These are phyloP conservation scores for Backusella tuberculispora DNA, from an alignment of 192 early-diverging fungal genomes.

Conservation along the genomic window DNA sequence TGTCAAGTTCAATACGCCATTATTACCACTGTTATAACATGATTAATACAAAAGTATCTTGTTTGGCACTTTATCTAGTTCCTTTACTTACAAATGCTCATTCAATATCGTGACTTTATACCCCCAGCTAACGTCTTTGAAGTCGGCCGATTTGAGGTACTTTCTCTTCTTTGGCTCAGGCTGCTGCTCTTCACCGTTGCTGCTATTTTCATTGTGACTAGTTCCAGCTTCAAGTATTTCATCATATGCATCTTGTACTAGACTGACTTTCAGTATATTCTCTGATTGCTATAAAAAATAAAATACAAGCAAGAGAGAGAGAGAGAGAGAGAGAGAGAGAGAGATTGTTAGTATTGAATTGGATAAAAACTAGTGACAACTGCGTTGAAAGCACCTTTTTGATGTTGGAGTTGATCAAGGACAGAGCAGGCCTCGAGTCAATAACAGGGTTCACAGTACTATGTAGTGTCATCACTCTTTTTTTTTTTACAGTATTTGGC, in stretches of 20 bases:
- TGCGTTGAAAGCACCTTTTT: neutral
- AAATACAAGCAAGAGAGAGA: no score
- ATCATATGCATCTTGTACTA: slow-evolving; percentile 20
- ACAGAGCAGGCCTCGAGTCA: slow-evolving; percentile 27
- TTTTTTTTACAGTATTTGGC: slow-evolving; percentile 13
- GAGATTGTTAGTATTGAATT: neutral
- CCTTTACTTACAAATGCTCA: slow-evolving; percentile 17
- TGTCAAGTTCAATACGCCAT: slow-evolving; percentile 18
- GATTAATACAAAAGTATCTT: slow-evolving; percentile 20
- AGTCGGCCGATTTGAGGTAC: neutral
- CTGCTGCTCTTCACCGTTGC: slow-evolving; percentile 20
- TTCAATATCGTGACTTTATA: slow-evolving; percentile 16
- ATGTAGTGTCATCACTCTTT: slow-evolving; percentile 16
- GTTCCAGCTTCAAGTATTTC: slow-evolving; percentile 22
- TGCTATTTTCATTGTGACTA: slow-evolving; percentile 17
- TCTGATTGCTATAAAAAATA: slow-evolving; percentile 16
- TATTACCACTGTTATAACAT: slow-evolving; percentile 13
- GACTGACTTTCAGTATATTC: slow-evolving; percentile 17
- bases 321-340: slow-evolving; percentile 9
- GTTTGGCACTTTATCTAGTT: slow-evolving; percentile 14
- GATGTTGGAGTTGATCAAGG: slow-evolving; percentile 19
- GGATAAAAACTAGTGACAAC: slow-evolving; percentile 1
- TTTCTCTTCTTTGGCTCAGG: slow-evolving; percentile 23
- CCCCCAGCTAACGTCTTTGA: slow-evolving; percentile 15
- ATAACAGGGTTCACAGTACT: slow-evolving; percentile 16